phyloP scores from a whole-genome alignment of 2,329 filamentous ascomycete species.

The Sclerotinia subarctica region DNA sequence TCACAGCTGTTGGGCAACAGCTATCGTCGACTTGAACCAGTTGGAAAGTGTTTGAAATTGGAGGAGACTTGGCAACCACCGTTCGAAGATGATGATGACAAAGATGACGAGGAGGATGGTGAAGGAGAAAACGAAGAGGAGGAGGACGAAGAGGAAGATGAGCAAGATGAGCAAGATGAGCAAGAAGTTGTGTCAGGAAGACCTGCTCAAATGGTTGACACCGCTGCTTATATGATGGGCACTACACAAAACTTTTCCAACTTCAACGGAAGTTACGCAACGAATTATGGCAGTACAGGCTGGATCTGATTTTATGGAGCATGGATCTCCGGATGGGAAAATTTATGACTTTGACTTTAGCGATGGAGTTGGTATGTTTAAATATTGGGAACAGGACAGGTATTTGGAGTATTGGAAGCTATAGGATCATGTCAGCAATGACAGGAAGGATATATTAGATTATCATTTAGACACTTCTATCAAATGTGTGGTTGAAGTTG shows the following conservation, averaged over 20 bases:
- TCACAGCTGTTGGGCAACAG: conserved; percentile 53
- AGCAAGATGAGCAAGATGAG: neutral
- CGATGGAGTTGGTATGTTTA: conserved; percentile 17
- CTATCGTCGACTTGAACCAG: conserved; percentile 46
- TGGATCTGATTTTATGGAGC: conserved; percentile 18
- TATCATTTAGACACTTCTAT: neutral
- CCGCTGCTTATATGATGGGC: conserved; percentile 5
- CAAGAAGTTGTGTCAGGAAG: neutral
- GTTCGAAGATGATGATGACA: conserved; percentile 54
- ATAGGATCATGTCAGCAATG: conserved; percentile 20
- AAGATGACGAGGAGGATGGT: conserved; percentile 46
- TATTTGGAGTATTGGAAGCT: conserved; percentile 10
- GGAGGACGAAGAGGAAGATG: conserved; percentile 11
- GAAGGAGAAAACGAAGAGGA: conserved; percentile 35
- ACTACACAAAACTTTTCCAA: conserved; percentile 8
- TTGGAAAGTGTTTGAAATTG: conserved; percentile 73
- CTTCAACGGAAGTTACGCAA: conserved; percentile 7
- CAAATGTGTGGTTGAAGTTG: neutral
- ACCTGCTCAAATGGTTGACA: neutral
- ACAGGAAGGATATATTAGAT: neutral
- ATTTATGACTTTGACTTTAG: conserved; percentile 15
- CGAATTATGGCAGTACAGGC: conserved; percentile 7
- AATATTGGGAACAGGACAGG: conserved; percentile 20
- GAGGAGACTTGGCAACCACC: conserved; percentile 77
- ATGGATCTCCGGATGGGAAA: conserved; percentile 17